Percentiles rank a stretch among this genome's conserved stretches.
Conservation (phyloP, 495 filamentous ascomycete genomes). For the Staphylotrichum tortipilum region DNA sequence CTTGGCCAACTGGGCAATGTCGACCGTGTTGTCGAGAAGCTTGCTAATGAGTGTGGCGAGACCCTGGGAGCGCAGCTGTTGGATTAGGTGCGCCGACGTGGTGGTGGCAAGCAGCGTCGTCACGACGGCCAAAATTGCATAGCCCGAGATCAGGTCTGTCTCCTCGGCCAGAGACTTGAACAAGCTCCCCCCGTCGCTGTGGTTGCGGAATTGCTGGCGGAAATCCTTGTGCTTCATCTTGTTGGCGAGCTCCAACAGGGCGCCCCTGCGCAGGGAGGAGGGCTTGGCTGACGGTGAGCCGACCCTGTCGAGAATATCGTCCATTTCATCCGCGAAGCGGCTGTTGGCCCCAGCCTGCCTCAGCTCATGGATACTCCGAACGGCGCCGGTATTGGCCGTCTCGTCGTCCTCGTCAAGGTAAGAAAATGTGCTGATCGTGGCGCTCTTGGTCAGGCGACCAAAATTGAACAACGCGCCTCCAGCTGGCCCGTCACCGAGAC, state of each 20-base stretch:
- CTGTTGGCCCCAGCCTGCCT: conserved; percentile 77
- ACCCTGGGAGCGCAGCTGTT: conserved; percentile 41
- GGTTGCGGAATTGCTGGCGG: conserved; percentile 63
- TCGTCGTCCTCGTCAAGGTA: conserved; percentile 44
- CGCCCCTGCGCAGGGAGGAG: conserved; percentile 39
- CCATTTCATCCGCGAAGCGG: conserved; percentile 70
- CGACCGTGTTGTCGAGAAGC: conserved; percentile 43
- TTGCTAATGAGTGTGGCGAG: conserved; percentile 42
- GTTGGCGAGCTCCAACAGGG: conserved; percentile 58
- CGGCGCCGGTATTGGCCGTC: conserved; percentile 46
- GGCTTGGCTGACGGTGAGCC: conserved; percentile 46
- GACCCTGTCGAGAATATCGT: conserved; percentile 78
- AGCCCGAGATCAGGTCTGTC: conserved; percentile 48
- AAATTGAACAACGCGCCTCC: conserved; percentile 34
- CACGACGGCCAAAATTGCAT: conserved; percentile 48
- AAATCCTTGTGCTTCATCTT: conserved; percentile 62
- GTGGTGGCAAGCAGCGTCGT: conserved; percentile 47
- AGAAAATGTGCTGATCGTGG: conserved; percentile 17
- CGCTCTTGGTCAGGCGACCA: conserved; percentile 26
- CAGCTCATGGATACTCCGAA: conserved; percentile 84
- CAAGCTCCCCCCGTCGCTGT: conserved; percentile 60
- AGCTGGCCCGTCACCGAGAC: conserved; percentile 21
- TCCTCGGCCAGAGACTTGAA: conserved; percentile 47
- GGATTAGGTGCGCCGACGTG: conserved; percentile 39
- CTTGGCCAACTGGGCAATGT: conserved; percentile 47